Evolutionary conservation across 2,329 filamentous ascomycete genomes (phyloP).

Genomic region (Xylaria sp.): DNA sequence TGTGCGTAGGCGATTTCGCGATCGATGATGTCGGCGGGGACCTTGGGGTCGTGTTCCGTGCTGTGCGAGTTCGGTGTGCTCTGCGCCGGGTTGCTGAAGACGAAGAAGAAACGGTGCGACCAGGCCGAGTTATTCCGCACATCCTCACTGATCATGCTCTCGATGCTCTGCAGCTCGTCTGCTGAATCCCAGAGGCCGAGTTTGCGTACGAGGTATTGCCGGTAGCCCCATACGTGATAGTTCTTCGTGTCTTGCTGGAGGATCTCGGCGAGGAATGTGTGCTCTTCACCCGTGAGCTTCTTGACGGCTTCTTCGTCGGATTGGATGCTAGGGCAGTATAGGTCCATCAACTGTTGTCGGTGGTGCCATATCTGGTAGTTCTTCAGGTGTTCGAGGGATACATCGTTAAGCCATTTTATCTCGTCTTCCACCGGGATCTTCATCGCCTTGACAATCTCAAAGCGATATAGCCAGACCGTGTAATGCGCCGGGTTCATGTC

Average conservation of each 20-base stretch:
- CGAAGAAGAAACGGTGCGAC: slow-evolving; percentile 94
- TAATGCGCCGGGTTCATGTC: slow-evolving; percentile 94
- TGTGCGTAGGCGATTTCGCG: slow-evolving; percentile 71
- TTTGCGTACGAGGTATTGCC: slow-evolving; percentile 63
- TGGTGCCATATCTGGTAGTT: slow-evolving; percentile 98
- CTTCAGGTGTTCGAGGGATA: slow-evolving; percentile 80
- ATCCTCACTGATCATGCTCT: slow-evolving; percentile 69
- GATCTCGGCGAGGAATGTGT: slow-evolving; percentile 72
- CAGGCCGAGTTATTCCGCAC: slow-evolving; percentile 95
- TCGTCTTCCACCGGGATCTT: slow-evolving; percentile 63
- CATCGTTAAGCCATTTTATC: slow-evolving; percentile 77
- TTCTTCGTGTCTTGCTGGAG: slow-evolving; percentile 87
- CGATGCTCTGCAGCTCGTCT: slow-evolving; percentile 64
- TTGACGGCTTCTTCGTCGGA: slow-evolving; percentile 33
- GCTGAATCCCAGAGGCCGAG: slow-evolving; percentile 52
- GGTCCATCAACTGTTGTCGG: slow-evolving; percentile 59
- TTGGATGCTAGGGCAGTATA: slow-evolving; percentile 51
- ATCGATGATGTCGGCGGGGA: slow-evolving; percentile 61
- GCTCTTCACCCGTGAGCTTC: slow-evolving; percentile 60
- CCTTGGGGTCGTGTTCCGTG: slow-evolving; percentile 48
- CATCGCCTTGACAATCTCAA: slow-evolving; percentile 67
- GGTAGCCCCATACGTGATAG: slow-evolving; percentile 97
- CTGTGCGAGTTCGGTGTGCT: slow-evolving; percentile 45
- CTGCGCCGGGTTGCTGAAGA: slow-evolving; percentile 60
- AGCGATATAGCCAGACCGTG: slow-evolving; percentile 96